Percentiles rank a stretch among this genome's conserved stretches.
phyloP scores from a whole-genome alignment of 2,329 filamentous ascomycete species.

The Venturia nashicola region DNA sequence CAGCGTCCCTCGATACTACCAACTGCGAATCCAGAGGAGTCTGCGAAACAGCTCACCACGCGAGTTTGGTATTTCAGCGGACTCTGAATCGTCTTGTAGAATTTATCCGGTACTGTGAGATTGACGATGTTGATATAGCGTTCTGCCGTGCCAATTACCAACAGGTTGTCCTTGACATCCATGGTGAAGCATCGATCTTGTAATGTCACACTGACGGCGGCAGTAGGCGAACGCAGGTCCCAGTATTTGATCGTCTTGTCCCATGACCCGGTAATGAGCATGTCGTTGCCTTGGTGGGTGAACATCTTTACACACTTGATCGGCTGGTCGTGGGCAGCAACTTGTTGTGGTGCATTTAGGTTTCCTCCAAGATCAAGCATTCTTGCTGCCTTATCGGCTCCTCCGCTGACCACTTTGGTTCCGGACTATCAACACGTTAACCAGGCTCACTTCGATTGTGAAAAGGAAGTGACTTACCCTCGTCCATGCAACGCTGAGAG shows the following conservation, averaged over 20 bases:
- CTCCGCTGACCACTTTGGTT: constrained; percentile 72
- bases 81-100: constrained; percentile 94
- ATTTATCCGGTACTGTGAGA: constrained; percentile 65
- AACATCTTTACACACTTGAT: constrained; percentile 63
- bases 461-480: constrained; percentile 46
- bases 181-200: constrained; percentile 81
- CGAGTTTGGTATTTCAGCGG: constrained; percentile 97
- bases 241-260: constrained; percentile 87
- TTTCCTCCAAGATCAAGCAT: constrained; percentile 60
- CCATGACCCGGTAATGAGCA: constrained; percentile 88
- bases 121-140: constrained; percentile 94
- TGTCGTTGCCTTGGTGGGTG: constrained; percentile 50
- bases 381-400: constrained; percentile 82
- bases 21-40: constrained; percentile 84
- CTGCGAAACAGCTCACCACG: constrained; percentile 87
- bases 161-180: constrained; percentile 77
- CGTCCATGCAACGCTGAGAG: constrained; percentile 77
- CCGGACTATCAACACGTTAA: constrained; percentile 55
- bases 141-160: constrained; percentile 88
- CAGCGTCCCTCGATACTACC: constrained; percentile 95
- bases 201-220: constrained; percentile 52
- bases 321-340: constrained; percentile 75
- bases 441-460: constrained; percentile 1
- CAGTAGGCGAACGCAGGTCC: constrained; percentile 58
- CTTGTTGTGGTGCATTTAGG: constrained; percentile 38